Conservation (phyloP, 495 filamentous ascomycete species). For the Aspergillus olivimuriae region DNA sequence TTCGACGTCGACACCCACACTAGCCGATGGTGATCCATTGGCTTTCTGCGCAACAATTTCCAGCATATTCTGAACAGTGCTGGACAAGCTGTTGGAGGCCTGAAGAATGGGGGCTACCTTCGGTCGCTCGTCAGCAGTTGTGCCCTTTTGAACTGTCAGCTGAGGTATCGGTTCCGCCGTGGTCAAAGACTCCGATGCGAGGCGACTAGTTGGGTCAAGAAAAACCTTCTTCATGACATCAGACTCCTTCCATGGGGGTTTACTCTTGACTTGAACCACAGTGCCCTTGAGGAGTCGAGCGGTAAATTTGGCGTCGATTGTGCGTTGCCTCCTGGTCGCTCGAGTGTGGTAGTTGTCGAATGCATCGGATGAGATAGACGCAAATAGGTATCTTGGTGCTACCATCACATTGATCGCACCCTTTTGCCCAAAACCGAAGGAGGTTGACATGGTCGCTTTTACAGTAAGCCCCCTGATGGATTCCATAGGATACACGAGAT, state of each 20-base stretch:
- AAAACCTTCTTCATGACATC: conserved; percentile 79
- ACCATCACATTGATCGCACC: conserved; percentile 93
- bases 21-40: conserved; percentile 17
- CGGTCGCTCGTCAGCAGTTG: background rate
- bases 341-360: conserved; percentile 53
- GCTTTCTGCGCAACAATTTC: background rate
- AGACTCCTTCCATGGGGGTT: conserved; percentile 28
- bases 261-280: conserved; percentile 15
- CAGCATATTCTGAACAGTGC: conserved; percentile 7
- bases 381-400: conserved; percentile 90
- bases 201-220: conserved; percentile 77
- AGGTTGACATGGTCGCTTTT: conserved; percentile 96
- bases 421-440: conserved; percentile 99
- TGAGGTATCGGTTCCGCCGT: background rate
- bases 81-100: background rate
- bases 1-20: conserved; percentile 89
- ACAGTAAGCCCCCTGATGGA: conserved; percentile 89
- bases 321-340: conserved; percentile 73
- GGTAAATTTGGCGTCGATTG: conserved; percentile 8
- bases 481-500: conserved; percentile 91
- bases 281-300: conserved; percentile 54
- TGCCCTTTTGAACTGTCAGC: no score
- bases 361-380: conserved; percentile 53
- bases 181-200: background rate
- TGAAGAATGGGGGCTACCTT: background rate